Evolutionary conservation across 1,284 basidiomycete genomes (phyloP), one percentile per base, ranked within the genome.

Genomic region (Cutaneotrichosporon arboriforme): DNA sequence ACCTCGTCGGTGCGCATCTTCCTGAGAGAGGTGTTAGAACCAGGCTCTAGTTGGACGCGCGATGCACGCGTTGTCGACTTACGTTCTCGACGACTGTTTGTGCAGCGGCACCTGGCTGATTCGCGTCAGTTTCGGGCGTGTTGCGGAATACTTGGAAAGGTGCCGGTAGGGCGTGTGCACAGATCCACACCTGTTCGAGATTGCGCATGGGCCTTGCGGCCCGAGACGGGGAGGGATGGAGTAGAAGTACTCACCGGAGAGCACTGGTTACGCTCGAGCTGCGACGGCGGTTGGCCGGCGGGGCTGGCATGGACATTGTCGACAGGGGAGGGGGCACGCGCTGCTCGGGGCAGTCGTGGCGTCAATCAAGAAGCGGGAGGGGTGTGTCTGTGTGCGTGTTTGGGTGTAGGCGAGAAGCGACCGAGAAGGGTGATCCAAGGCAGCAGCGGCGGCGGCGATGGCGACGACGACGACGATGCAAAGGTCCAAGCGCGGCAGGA

Each of bases 21-120:
- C 36, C 23, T 46, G 21, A 31, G 10, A 31, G 26, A 5, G 7
- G 26, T 7, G 20, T 23, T 14, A 26, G 23, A 13, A 4, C 10
- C 3, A 41, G 13, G 18, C 17, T 20, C 1, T 41, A 1, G 43
- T 42, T 17, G 31, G 42, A 8, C 12, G 9, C 10, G 42, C 33
- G 21, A 17, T 23, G 26, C 31, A 14, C 5, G 10, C 14, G 15
- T 22, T 5, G 14, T n/a, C 12, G 18, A 52, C 58, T 48, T 35
- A 60, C 58, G 35, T 39, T 21, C 54, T 57, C 33, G 47, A 33
- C 21, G 47, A 51, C 37, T 64, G 61, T 41, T 68, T 60, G 51
- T 70, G 68, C 23, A 72, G 56, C 3, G 70, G 70, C 35, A 70
- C 62, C 50, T 68, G 68, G n/a, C 69, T 72, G 47, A 39, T 8